Evolutionary conservation across 73 alveolate genomes (phyloP).

Genomic region (Paramecium sexaurelia): DNA sequence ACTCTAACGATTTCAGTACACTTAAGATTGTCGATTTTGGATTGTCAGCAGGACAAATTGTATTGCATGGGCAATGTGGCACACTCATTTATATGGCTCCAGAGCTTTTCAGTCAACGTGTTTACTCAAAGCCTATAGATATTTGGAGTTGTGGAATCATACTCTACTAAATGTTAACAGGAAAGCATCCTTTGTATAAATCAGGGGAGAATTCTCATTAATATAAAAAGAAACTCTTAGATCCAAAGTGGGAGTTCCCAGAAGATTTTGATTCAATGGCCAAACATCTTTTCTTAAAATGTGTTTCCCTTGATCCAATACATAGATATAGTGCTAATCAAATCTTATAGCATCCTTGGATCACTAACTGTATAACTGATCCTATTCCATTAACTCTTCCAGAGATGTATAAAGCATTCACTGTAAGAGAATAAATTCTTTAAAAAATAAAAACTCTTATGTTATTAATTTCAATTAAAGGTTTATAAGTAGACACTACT

Average conservation of each 20-base stretch:
- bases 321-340: slow-evolving; percentile 88
- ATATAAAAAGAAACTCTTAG: slow-evolving; percentile 61
- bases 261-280: slow-evolving; percentile 74
- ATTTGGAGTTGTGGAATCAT: slow-evolving; percentile 96
- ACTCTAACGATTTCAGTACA: slow-evolving; percentile 59
- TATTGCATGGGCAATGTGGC: slow-evolving; percentile 64
- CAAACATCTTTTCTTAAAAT: slow-evolving; percentile 81
- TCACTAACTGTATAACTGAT: slow-evolving; percentile 13
- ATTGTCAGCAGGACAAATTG: slow-evolving; percentile 40
- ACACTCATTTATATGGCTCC: slow-evolving; percentile 70
- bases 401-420: slow-evolving; percentile 25
- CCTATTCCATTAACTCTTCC: slow-evolving; percentile 52
- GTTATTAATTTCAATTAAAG: background rate
- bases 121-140: slow-evolving; percentile 68
- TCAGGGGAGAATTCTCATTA: slow-evolving; percentile 64
- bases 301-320: slow-evolving; percentile 83
- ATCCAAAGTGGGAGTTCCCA: slow-evolving; percentile 65
- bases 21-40: slow-evolving; percentile 67
- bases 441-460: background rate
- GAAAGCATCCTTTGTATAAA: slow-evolving; percentile 91
- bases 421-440: slow-evolving; percentile 7
- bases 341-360: slow-evolving; percentile 62
- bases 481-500: background rate
- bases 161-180: slow-evolving; percentile 81
- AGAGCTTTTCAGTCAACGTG: slow-evolving; percentile 49